Percentiles rank a stretch among this genome's conserved stretches.
Conservation (phyloP, 2,329 filamentous ascomycete genomes). For the Raffaelea ambrosiae region DNA sequence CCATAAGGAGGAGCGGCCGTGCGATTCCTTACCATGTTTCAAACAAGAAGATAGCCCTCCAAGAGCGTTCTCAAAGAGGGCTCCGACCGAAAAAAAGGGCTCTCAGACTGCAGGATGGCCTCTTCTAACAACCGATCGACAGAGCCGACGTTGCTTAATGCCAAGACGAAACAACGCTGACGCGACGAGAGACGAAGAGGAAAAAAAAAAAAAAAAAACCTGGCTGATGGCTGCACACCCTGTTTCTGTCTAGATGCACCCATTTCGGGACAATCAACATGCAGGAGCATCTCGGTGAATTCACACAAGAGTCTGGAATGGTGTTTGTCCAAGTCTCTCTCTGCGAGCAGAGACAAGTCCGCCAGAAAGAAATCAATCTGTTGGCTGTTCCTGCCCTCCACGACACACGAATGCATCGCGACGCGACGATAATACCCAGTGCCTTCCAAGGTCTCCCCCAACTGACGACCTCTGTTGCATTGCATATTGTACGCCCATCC, state of each 20-base stretch:
- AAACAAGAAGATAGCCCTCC: too few species aligned
- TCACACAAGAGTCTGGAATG: too few species aligned
- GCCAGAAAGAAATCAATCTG: too few species aligned
- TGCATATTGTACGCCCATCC: too few species aligned
- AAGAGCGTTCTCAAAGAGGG: neutral
- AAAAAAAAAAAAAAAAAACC: conserved; percentile 1
- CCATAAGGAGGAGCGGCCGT: too few species aligned
- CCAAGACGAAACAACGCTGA: conserved; percentile 10
- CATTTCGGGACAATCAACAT: neutral
- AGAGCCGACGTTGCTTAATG: conserved; percentile 7
- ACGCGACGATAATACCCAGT: neutral
- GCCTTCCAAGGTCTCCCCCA: neutral
- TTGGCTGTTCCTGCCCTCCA: too few species aligned
- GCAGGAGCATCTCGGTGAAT: too few species aligned
- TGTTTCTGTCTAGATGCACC: neutral
- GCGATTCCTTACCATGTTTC: too few species aligned
- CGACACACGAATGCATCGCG: conserved; percentile 23
- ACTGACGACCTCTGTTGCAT: too few species aligned
- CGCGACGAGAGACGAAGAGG: neutral
- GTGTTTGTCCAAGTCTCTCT: too few species aligned
- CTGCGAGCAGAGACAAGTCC: too few species aligned
- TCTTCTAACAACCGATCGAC: conserved; percentile 11
- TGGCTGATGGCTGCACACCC: conserved; percentile 7
- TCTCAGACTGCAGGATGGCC: neutral
- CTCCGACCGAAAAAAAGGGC: neutral